Base-by-base conservation (phyloP, 1,284 basidiomycete species). In the Thelephora terrestris region DNA sequence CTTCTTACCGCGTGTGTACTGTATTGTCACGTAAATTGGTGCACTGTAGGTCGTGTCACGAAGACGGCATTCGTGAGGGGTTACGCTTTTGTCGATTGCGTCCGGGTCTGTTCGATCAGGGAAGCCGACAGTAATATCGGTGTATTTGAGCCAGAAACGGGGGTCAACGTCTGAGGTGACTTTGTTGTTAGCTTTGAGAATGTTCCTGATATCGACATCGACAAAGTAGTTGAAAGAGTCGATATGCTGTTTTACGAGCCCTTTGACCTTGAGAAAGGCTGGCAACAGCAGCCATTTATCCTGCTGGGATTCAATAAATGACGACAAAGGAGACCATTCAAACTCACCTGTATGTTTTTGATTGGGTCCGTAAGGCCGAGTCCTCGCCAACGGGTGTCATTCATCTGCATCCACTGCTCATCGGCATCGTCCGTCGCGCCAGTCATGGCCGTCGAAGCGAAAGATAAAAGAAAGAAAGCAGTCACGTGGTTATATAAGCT, bases 141-240 rank as follows among this genome's bases (percentile, higher is more conserved):
- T 91, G 69, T 99, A 99, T 60, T 93, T 92, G 60, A 99, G 82
- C 84, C 89, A 97, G 68, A 98, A 98, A 43, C 88, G 82, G 7
- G 95, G 96, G 66, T 99, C 94, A 56, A 98, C 91, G 58, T 99
- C 96, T 4, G 94, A 98, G 4, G 88, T 90, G 60, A 96, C 84
- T 60, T 91, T 90, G 66, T 82, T 84, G 64, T 98, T 97, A 12
- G 92, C 93, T 53, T 85, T 85, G 47, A 97, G 82, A 59, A 99
- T 98, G 58, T 95, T 95, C 65, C 94, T 95, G 62, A 98, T 88
- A 62, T 97, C 94, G 35, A 90, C 85, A 61, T 99, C 90, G 59
- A 99, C 91, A 64, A 99, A 99, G 68, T 98, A 96, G 71, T 99
- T 99, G 82, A 96, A 99, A 7, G 94, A 98, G 67, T 99, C 97